Base-by-base conservation (phyloP, 129 eudicot species). In the Flaveria brownii region DNA sequence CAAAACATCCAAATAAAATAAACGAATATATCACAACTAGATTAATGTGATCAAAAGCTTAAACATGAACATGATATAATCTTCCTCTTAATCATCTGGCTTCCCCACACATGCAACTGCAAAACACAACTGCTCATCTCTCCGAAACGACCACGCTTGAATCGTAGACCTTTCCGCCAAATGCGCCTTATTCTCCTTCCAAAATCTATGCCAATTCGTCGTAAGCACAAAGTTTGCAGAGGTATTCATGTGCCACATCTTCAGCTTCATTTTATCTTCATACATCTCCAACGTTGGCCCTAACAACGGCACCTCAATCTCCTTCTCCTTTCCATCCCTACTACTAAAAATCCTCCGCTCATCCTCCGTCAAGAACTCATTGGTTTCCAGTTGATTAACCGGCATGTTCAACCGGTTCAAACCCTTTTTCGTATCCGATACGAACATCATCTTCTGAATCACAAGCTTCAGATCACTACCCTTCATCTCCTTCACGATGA, bases 101-200 rank as follows among this genome's bases (percentile, higher is more conserved):
- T n/a, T 50, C 75, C 30, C 73, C 17, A 79, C 72, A 16, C 67
- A 51, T 0, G 18, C 66, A 51, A 79, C 9, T 9, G 68, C 78
- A 64, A 72, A 41, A 3, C 72, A 72, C 60, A 79, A 15, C 50
- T 39, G 4, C 6, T 13, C 18, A 0, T 41, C 63, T 42, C 15
- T 54, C 12, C 73, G 66, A 72, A 61, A 79, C 67, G 78, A 79
- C 78, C 78, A 79, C 5, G 72, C 82, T 42, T 78, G 82, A 20
- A 78, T 26, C 23, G 0, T 50, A 1, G 77, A 49, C 2, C 23
- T 0, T 62, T 10, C 14, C 56, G 11, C 23, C 49, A 79, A 20
- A 39, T 61, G 20, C 13, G 18, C 5, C 2, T n/a, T 20, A 9
- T 79, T 72, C 4, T 10, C 33, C 36, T 33, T 22, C 78, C 67